phyloP scores from a whole-genome alignment of 345 rosid genomes.

The Litchi chinensis region DNA sequence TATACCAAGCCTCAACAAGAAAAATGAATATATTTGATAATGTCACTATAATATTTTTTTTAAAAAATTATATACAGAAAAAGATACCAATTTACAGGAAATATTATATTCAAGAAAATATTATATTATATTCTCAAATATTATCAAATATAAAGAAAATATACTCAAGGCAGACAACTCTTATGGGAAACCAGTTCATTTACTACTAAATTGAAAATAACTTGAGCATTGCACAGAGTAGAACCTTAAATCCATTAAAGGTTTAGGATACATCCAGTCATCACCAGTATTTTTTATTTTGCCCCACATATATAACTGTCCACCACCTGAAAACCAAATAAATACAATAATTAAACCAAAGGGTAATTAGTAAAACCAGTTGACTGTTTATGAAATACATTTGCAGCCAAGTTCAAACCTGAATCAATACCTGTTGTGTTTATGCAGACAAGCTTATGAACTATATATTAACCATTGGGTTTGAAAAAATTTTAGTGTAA shows the following conservation, averaged over 20 bases:
- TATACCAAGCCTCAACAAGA: neutral
- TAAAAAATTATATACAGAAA: neutral
- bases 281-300: conserved; percentile 89
- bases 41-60: neutral
- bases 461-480: neutral
- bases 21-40: neutral
- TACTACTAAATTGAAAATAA: neutral
- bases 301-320: conserved; percentile 99
- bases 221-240: conserved; percentile 15
- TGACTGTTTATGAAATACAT: neutral
- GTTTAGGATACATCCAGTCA: conserved; percentile 99
- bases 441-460: neutral
- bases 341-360: neutral
- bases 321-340: conserved; percentile 67
- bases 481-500: neutral
- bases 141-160: neutral
- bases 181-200: neutral
- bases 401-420: neutral
- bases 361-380: neutral
- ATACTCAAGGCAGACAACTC: neutral
- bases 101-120: too few relatives aligned
- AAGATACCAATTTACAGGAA: neutral
- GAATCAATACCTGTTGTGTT: neutral
- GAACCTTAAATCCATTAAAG: conserved; percentile 96
- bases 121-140: too few relatives aligned